Percentiles rank a stretch among this genome's conserved stretches.
Conservation (phyloP, 352 stramenopile species). For the Pythium brassicae region DNA sequence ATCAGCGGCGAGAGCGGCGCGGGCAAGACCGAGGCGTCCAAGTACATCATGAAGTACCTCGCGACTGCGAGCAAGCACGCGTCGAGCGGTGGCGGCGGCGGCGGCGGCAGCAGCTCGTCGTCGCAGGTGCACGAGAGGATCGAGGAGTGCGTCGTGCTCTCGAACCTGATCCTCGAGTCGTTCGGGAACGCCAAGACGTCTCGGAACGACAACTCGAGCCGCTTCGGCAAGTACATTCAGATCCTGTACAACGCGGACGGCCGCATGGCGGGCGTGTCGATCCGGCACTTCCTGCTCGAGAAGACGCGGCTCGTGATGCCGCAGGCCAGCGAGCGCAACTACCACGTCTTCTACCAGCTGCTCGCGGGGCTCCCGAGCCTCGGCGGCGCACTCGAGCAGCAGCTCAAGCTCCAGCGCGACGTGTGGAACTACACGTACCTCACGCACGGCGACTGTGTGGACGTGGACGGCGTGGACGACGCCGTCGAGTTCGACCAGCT, state of each 20-base stretch:
- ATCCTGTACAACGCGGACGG: slow-evolving; percentile 76
- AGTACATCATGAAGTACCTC: slow-evolving; percentile 91
- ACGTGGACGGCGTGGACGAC: slow-evolving; percentile 73
- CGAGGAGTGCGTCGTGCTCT: slow-evolving; percentile 78
- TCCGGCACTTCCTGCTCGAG: slow-evolving; percentile 77
- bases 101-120: slow-evolving; percentile 7
- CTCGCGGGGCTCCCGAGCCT: slow-evolving; percentile 43
- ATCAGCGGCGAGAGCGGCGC: slow-evolving; percentile 92
- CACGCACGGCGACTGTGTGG: slow-evolving; percentile 68
- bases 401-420: slow-evolving; percentile 29
- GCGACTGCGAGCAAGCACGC: slow-evolving; percentile 69
- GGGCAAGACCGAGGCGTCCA: slow-evolving; percentile 93
- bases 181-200: slow-evolving; percentile 85
- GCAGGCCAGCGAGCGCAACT: slow-evolving; percentile 72
- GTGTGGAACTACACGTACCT: slow-evolving; percentile 76
- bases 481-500: slow-evolving; percentile 68
- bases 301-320: slow-evolving; percentile 73
- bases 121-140: slow-evolving; percentile 68
- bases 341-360: slow-evolving; percentile 83
- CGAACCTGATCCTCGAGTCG: slow-evolving; percentile 78
- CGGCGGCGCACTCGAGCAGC: slow-evolving; percentile 12
- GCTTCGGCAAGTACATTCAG: slow-evolving; percentile 90
- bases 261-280: slow-evolving; percentile 70
- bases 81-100: background rate
- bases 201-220: slow-evolving; percentile 88